Evolutionary conservation across 805 yeast genomes (phyloP), one percentile per base, ranked within the genome.

Genomic region (Barnettozyma sucrosica): DNA sequence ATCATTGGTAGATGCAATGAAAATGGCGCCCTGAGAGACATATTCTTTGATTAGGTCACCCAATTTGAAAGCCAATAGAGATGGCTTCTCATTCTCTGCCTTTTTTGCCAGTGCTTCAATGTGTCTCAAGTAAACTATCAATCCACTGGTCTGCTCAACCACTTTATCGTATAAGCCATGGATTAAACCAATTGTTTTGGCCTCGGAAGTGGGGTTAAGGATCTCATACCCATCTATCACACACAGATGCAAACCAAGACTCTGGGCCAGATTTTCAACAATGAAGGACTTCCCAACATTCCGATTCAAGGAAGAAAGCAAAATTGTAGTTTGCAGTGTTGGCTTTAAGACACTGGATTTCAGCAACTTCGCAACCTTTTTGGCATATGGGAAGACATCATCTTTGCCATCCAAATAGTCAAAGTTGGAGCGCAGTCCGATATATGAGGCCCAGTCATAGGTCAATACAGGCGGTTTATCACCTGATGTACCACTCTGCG

Each of bases 281-380:
- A 86, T 58, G 0, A 83, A 79, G 0, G 85, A 62, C 58, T 92
- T 92, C 0, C 99, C 99, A 7, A 86, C 79, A 8, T 85, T 89
- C 45, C 95, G 70, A 26, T 81, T 76, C 56, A 80, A 67, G 4
- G 97, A 87, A 44, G 75, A 77, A 20, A 93, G 61, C 23, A 89
- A 61, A 0, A 89, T 66, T 0, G 88, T 74, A 0, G 95, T 82
- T 42, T 73, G 75, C 30, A 87, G 57, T 2, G 70, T 64, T n/a
- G 55, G 56, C 43, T 51, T 63, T 30, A 26, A 50, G 36, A 74
- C 64, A 3, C 80, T 70, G 0, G 95, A 80, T 16, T 65, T 62
- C 2, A 89, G 58, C 20, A 85, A 71, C 45, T 79, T 79, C 9
- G 69, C 56, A 19, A 89, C 63, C 41, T 76, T 71, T 38, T 53